phyloP scores from a whole-genome alignment of 139 green algal genomes.

The Auxenochlorella pyrenoidosa region DNA sequence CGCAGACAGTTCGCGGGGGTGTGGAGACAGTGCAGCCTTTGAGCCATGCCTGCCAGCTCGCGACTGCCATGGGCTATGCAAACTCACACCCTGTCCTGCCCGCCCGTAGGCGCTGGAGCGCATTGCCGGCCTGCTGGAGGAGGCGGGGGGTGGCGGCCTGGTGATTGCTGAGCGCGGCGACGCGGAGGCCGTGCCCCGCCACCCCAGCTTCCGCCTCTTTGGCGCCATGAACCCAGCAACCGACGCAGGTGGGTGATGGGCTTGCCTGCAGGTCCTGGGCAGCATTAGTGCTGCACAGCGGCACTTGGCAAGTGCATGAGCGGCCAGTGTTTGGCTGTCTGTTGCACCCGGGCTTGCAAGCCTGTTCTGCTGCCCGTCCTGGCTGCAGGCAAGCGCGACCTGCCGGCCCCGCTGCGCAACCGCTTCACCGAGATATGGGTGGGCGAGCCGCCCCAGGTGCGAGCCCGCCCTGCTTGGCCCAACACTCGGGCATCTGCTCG shows the following conservation, averaged over 20 bases:
- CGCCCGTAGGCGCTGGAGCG: slow-evolving; percentile 78
- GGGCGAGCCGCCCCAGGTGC: slow-evolving; percentile 72
- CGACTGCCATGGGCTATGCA: too few species aligned
- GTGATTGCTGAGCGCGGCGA: slow-evolving; percentile 90
- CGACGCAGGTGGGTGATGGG: slow-evolving; percentile 55
- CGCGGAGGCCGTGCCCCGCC: slow-evolving; percentile 66
- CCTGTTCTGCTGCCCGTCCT: not conserved
- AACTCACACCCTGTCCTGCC: not conserved
- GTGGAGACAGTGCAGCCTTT: too few species aligned
- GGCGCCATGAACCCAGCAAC: slow-evolving; percentile 99
- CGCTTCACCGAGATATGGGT: slow-evolving; percentile 98
- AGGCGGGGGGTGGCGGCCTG: slow-evolving; percentile 55
- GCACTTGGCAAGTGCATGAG: not conserved
- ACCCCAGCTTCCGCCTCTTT: slow-evolving; percentile 95
- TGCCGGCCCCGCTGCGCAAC: slow-evolving; percentile 85
- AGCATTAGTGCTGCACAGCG: not conserved
- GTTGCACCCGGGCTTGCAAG: not conserved
- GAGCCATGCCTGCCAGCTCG: too few species aligned
- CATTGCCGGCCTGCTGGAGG: slow-evolving; percentile 91
- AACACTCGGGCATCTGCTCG: not conserved
- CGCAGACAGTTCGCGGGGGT: too few species aligned
- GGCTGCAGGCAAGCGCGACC: slow-evolving; percentile 94
- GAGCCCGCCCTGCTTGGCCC: not conserved
- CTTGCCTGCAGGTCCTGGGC: not conserved
- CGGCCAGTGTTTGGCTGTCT: not conserved